A percentile compares a stretch with the other conserved stretches of the same genome.
Conservation (phyloP, 2,329 filamentous ascomycete genomes). For the Rugonectria rugulosa region DNA sequence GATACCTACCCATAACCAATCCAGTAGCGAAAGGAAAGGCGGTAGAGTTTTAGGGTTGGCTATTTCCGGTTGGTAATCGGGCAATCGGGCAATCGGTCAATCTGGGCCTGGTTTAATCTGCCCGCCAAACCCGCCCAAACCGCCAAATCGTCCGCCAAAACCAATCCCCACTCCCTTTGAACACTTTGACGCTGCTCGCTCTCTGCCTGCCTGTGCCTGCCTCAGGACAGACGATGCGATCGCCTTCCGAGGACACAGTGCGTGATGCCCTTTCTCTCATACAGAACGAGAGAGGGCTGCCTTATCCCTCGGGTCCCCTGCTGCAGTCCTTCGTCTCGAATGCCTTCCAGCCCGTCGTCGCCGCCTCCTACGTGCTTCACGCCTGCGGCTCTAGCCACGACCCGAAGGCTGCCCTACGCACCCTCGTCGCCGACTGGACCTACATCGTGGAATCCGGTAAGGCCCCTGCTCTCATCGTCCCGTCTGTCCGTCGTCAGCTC, state of each 20-base stretch:
- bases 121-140: no score
- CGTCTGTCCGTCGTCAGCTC: no score
- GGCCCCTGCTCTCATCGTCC: neutral
- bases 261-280: constrained; percentile 4
- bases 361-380: constrained; percentile 10
- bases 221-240: neutral
- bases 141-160: no score
- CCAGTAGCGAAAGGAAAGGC: no score
- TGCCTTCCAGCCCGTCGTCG: neutral
- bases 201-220: no score
- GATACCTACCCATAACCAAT: no score
- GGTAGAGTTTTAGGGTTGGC: no score
- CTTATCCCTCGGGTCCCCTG: neutral
- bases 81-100: no score
- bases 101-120: no score
- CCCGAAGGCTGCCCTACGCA: neutral
- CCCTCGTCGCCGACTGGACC: constrained; percentile 33
- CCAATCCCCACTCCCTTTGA: no score
- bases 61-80: no score
- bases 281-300: neutral
- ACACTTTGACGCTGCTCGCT: no score
- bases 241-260: neutral
- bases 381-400: neutral
- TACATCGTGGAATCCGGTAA: constrained; percentile 39
- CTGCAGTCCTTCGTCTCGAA: constrained; percentile 3